phyloP scores from a whole-genome alignment of 768 basidiomycete genomes.

The Amanita jacksonii region DNA sequence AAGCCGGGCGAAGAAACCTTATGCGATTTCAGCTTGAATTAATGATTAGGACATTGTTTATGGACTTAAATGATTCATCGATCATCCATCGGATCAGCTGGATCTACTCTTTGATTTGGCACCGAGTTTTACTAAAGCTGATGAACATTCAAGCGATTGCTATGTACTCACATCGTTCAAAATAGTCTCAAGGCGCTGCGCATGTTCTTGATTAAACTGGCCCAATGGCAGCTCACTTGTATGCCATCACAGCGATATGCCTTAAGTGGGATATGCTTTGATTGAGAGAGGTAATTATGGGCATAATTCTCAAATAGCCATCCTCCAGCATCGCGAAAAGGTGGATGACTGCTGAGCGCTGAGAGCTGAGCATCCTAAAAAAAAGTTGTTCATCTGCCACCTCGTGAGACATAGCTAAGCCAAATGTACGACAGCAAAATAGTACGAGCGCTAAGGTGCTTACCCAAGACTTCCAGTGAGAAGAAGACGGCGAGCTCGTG shows the following conservation, averaged over 20 bases:
- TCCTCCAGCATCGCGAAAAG: constrained; percentile 7
- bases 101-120: background rate
- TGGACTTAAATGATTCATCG: no score
- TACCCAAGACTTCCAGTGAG: constrained; percentile 9
- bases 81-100: background rate
- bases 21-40: no score
- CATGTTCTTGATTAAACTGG: constrained; percentile 4
- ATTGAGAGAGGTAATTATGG: constrained; percentile 7
- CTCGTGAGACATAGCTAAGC: constrained; percentile 7
- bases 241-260: background rate
- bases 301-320: constrained; percentile 10
- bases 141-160: background rate
- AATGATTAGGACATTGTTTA: no score
- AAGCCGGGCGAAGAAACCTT: no score
- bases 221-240: constrained; percentile 3
- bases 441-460: constrained; percentile 5
- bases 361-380: no score
- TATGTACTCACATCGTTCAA: constrained; percentile 2
- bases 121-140: background rate
- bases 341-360: constrained; percentile 5
- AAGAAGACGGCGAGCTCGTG: constrained; percentile 8
- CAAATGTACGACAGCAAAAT: constrained; percentile 8
- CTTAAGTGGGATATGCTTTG: constrained; percentile 3
- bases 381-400: constrained; percentile 7
- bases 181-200: background rate